phyloP scores from a whole-genome alignment of 2,329 filamentous ascomycete species.

The Aspergillus pseudonomiae region DNA sequence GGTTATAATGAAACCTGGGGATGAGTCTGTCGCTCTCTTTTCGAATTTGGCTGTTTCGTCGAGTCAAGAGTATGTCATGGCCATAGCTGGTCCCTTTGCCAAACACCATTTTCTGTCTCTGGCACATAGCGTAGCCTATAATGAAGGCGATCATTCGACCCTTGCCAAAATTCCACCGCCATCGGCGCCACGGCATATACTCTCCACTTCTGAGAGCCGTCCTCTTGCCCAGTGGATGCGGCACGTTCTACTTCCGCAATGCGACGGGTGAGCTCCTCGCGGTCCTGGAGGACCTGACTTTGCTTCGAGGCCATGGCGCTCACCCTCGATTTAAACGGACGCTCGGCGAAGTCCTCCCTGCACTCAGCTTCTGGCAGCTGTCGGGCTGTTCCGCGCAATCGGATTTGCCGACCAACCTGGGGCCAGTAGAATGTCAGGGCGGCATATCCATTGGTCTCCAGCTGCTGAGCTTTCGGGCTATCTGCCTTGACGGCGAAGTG shows the following conservation, averaged over 20 bases:
- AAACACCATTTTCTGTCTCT: background rate
- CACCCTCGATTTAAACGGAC: constrained; percentile 15
- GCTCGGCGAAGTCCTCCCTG: constrained; percentile 11
- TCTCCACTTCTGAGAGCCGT: constrained; percentile 12
- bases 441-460: constrained; percentile 4
- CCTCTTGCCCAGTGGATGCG: background rate
- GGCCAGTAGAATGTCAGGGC: constrained; percentile 24
- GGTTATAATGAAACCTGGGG: too few species aligned
- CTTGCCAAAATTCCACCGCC: constrained; percentile 24
- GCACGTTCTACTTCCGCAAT: background rate
- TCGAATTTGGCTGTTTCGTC: background rate
- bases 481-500: constrained; percentile 22
- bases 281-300: constrained; percentile 14
- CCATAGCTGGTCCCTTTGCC: background rate
- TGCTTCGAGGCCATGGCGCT: constrained; percentile 22
- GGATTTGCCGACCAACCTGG: constrained; percentile 19
- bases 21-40: background rate
- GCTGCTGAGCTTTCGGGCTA: constrained; percentile 19
- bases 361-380: constrained; percentile 13
- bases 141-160: constrained; percentile 18
- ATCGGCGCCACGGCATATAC: constrained; percentile 19
- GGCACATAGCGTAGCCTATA: constrained; percentile 14
- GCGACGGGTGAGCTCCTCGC: constrained; percentile 5
- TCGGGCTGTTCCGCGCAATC: constrained; percentile 13
- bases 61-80: background rate